Evolutionary conservation across 2,329 filamentous ascomycete genomes (phyloP), one percentile per base, ranked within the genome.

Genomic region (Ophiostoma sp.): DNA sequence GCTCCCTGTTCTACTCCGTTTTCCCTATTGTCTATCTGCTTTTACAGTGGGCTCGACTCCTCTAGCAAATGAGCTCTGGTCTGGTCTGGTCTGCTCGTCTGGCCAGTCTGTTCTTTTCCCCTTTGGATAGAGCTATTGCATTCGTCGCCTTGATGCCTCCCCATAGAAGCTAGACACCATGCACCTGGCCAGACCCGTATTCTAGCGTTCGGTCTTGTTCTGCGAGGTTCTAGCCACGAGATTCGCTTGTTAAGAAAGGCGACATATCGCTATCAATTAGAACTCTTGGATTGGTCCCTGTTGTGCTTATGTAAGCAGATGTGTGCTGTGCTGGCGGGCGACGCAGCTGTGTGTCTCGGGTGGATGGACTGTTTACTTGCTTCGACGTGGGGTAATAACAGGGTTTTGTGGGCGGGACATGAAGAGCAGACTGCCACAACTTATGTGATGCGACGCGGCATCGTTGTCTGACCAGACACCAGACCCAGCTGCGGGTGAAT

Each of bases 71-170:
- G 55, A 60, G 55, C 55, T 58, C 18, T 52, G n/a, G 27, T 12
- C 55, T 60, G n/a, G 18, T 18, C 45, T 16, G 2, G 14, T 49
- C 47, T 49, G 47, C 27, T 60, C 27, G 55, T 60, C 55, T 60
- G 55, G 55, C 55, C 55, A 60, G 55, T 60, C 55, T 60, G 55
- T 60, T 60, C 55, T 60, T 60, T 60, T 60, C 55, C 11, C 27
- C 6, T 60, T 38, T 60, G n/a, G 49, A n/a, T 52, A 52, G n/a
- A 55, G 49, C 49, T 55, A 55, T 55, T 55, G 18, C n/a, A 55
- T 55, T 55, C 49, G 49, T 55, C 49, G 49, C 49, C n/a, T 55
- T 55, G 49, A 11, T 55, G 49, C 49, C 49, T 55, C 49, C 49
- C 47, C 3, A 16, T 52, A 2, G 47, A 18, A 52, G 47, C 47